Evolutionary conservation across 129 eudicot genomes (phyloP), one percentile per base, ranked within the genome.

Genomic region (Heracleum sosnowskyi): DNA sequence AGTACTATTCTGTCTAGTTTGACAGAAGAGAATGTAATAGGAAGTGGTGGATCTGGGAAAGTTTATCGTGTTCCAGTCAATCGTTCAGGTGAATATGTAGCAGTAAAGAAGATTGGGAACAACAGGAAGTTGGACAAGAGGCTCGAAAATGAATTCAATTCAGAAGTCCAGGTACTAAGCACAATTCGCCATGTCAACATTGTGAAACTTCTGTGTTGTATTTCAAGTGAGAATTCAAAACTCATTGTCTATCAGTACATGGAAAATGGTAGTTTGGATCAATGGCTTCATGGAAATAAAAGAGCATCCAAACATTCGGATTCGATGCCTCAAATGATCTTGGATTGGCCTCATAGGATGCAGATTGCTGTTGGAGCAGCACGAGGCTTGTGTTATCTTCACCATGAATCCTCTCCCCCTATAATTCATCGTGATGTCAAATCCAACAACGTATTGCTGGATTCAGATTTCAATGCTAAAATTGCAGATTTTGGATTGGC

Each of bases 401-500:
- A 95, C 78, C 92, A 95, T 17, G 92, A 95, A 51, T 87, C 89
- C 76, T 86, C 84, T 3, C 92, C 97, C 5, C 89, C 91, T 1
- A 86, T 92, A 20, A 64, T 95, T 74, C 99, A 95, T 78, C 83
- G 97, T 16, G 99, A 95, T 73, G 84, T 95, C 63, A 95, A 95
- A 74, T 92, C 96, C 12, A 85, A 92, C 84, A 92, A 95, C 51
- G 85, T 92, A 26, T 86, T 95, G 78, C 76, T 95, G 40, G 97
- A 89, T 70, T 76, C 90, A 0, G 87, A 86, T 24, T 91, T 91
- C 83, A 90, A 90, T 81, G 99, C 99, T 7, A 92, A 92, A 81
- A 90, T 95, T 35, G 97, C 99, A 9, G 99, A 95, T 90, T 95
- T 95, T 24, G 99, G 99, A n/a, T 85, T 90, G 47, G 97, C 99